These are phyloP conservation scores for Clarireedia paspali DNA, from an alignment of 2,329 filamentous ascomycete genomes.

Conservation along the genomic window DNA sequence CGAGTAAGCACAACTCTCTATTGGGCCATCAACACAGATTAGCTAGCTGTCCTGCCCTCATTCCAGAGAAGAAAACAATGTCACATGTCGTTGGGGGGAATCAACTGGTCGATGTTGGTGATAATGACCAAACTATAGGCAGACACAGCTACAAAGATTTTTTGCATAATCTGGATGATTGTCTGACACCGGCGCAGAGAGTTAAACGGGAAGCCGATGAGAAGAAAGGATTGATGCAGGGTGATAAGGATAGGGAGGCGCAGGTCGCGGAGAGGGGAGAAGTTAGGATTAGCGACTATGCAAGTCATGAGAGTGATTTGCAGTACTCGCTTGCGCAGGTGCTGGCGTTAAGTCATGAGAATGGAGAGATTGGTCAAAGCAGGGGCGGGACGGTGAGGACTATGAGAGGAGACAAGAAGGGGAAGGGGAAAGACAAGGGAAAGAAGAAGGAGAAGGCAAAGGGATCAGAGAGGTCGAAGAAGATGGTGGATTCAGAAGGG, in stretches of 20 bases:
- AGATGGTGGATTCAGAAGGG: not conserved
- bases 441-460: not conserved
- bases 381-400: slow-evolving; percentile 1
- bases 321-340: not conserved
- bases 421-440: not conserved
- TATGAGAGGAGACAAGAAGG: not conserved
- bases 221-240: not conserved
- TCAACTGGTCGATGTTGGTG: not conserved
- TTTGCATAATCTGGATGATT: slow-evolving; percentile 3
- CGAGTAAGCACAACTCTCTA: not conserved
- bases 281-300: not conserved
- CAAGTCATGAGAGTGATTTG: not conserved
- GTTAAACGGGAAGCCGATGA: not conserved
- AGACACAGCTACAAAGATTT: slow-evolving; percentile 1
- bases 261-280: not conserved
- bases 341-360: not conserved
- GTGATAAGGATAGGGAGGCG: too few relatives aligned
- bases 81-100: not conserved
- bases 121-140: not conserved
- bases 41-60: slow-evolving; percentile 1
- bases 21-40: not conserved
- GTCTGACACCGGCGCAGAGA: not conserved
- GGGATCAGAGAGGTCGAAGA: not conserved
- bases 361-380: not conserved
- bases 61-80: not conserved